phyloP scores from a whole-genome alignment of 352 stramenopile species.

The Aphanomyces astaci region DNA sequence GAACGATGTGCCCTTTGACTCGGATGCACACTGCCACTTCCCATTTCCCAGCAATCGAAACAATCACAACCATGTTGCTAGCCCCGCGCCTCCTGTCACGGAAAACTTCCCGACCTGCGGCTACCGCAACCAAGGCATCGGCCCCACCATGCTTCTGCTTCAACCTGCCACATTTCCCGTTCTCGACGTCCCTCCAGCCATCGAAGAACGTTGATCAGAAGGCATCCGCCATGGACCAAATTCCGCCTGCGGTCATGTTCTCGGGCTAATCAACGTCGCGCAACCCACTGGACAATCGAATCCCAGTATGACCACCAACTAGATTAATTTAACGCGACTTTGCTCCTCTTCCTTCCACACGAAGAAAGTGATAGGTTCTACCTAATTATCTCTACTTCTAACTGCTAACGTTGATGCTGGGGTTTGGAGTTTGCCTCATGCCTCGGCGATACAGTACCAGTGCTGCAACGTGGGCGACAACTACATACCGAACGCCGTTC shows the following conservation, averaged over 20 bases:
- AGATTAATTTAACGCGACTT: not conserved
- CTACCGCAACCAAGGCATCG: not conserved
- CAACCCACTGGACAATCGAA: not conserved
- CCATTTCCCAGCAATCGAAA: not conserved
- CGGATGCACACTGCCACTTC: too few species aligned
- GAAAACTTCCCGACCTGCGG: not conserved
- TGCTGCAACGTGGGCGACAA: too few species aligned
- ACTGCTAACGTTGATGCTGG: too few species aligned
- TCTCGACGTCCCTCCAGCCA: not conserved
- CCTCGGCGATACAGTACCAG: too few species aligned
- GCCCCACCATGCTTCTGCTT: not conserved
- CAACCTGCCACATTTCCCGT: not conserved
- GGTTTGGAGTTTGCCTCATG: too few species aligned
- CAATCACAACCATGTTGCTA: not conserved
- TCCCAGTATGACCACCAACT: not conserved
- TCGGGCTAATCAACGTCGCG: not conserved
- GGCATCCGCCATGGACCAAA: not conserved
- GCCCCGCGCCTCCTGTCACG: not conserved
- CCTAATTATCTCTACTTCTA: not conserved
- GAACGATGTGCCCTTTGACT: not conserved
- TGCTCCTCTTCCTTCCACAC: not conserved
- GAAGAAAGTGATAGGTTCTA: not conserved
- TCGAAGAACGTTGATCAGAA: not conserved
- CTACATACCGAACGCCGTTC: too few species aligned
- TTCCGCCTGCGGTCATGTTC: not conserved